These are phyloP conservation scores for Talaromyces verruculosus DNA, from an alignment of 2,329 filamentous ascomycete genomes.

Conservation along the genomic window DNA sequence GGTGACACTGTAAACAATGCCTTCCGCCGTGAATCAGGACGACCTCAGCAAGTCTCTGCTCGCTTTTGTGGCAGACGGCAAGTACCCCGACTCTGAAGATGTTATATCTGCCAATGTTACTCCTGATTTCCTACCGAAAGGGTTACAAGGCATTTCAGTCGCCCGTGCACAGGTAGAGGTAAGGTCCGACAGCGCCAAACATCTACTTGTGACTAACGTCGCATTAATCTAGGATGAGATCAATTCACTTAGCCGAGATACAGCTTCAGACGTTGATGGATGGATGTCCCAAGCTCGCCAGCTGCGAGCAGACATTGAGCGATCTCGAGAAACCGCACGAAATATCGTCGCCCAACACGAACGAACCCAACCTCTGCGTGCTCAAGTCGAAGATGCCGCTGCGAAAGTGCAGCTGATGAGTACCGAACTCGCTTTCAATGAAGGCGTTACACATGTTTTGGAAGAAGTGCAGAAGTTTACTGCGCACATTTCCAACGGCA, in stretches of 20 bases:
- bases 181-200: conserved; percentile 17
- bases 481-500: conserved; percentile 48
- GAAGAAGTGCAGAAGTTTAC: conserved; percentile 54
- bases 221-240: conserved; percentile 62
- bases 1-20: conserved; percentile 14
- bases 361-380: conserved; percentile 62
- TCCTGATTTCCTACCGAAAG: conserved; percentile 48
- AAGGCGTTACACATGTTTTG: conserved; percentile 52
- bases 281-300: conserved; percentile 85
- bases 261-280: conserved; percentile 73
- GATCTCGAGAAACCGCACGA: conserved; percentile 73
- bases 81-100: conserved; percentile 58
- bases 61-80: conserved; percentile 59
- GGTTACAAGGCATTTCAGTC: conserved; percentile 53
- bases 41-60: conserved; percentile 62
- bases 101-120: conserved; percentile 56
- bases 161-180: conserved; percentile 58
- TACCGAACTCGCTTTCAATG: conserved; percentile 61
- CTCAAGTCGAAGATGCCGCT: conserved; percentile 61
- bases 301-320: conserved; percentile 80
- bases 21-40: conserved; percentile 29
- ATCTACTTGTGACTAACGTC: not conserved
- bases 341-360: conserved; percentile 79
- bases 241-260: conserved; percentile 71
- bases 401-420: conserved; percentile 57